Evolutionary conservation across 1,284 basidiomycete genomes (phyloP).

Genomic region (Singerocomus inundabilis): DNA sequence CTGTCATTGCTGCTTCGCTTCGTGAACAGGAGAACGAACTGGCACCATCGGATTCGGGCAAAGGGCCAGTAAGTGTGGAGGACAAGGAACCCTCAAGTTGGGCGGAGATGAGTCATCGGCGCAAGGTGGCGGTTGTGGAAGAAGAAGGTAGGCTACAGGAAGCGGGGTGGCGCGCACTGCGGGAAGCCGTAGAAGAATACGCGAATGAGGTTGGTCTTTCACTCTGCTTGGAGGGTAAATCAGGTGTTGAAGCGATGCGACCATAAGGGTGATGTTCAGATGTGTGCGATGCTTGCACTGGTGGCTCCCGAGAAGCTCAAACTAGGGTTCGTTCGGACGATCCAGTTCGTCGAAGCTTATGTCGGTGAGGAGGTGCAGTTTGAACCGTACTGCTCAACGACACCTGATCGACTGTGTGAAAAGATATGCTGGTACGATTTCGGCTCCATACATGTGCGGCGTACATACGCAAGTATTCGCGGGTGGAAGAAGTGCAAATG

Average conservation of each 20-base stretch:
- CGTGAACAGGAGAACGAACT: slow-evolving; percentile 33
- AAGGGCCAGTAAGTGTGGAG: neutral
- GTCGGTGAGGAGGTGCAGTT: slow-evolving; percentile 45
- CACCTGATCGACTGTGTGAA: neutral
- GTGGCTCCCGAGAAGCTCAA: slow-evolving; percentile 57
- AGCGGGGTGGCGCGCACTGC: slow-evolving; percentile 55
- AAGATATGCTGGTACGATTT: slow-evolving; percentile 61
- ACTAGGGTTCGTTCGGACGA: slow-evolving; percentile 42
- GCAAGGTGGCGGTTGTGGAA: slow-evolving; percentile 43
- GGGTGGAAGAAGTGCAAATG: slow-evolving; percentile 47
- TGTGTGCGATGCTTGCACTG: slow-evolving; percentile 66
- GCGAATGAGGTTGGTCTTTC: slow-evolving; percentile 51
- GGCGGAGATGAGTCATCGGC: slow-evolving; percentile 35
- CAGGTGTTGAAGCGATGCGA: neutral
- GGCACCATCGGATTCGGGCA: slow-evolving; percentile 6
- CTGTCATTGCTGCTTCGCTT: slow-evolving; percentile 51
- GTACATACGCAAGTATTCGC: slow-evolving; percentile 65
- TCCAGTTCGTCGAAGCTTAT: slow-evolving; percentile 65
- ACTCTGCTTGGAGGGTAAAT: neutral
- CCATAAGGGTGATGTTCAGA: slow-evolving; percentile 68
- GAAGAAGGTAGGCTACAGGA: slow-evolving; percentile 54
- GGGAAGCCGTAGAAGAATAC: slow-evolving; percentile 57
- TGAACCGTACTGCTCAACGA: neutral
- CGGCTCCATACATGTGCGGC: slow-evolving; percentile 63
- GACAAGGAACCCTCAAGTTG: slow-evolving; percentile 17